These are phyloP conservation scores for Tetrahymena borealis DNA, from an alignment of 73 alveolate genomes.

Conservation along the genomic window DNA sequence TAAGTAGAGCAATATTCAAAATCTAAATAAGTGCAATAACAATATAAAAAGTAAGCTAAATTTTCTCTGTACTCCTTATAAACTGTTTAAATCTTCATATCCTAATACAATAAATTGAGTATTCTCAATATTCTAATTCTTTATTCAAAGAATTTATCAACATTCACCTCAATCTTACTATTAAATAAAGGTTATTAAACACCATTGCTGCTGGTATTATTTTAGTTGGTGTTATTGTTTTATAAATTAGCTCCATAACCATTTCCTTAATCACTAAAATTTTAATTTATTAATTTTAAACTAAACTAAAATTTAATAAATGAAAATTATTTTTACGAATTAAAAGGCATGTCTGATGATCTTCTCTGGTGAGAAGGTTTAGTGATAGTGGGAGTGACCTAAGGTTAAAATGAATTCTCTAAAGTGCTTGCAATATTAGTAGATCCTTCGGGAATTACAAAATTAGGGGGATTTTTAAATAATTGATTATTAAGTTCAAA, in stretches of 20 bases:
- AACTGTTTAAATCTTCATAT: neutral
- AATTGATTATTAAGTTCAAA: neutral
- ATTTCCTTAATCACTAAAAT: neutral
- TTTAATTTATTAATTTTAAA: too few relatives aligned
- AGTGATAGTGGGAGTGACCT: neutral
- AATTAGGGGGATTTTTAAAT: neutral
- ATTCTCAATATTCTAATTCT: constrained; percentile 20
- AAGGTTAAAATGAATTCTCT: neutral
- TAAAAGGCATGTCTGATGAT: neutral
- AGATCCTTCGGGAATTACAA: neutral
- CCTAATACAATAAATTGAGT: constrained; percentile 19
- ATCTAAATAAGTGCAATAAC: constrained; percentile 31
- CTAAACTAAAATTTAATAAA: neutral
- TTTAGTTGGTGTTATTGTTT: neutral
- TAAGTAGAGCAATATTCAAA: constrained; percentile 4
- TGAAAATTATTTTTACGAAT: neutral
- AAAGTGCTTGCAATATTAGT: neutral
- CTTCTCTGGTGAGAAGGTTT: neutral
- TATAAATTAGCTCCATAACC: neutral
- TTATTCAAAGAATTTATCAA: constrained; percentile 29
- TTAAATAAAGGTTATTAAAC: neutral
- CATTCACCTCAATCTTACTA: constrained; percentile 11
- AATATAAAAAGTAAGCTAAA: constrained; percentile 10
- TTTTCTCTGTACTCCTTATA: constrained; percentile 7
- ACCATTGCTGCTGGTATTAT: neutral